phyloP scores from a whole-genome alignment of 352 stramenopile genomes.

The Pseudoperonospora humuli region DNA sequence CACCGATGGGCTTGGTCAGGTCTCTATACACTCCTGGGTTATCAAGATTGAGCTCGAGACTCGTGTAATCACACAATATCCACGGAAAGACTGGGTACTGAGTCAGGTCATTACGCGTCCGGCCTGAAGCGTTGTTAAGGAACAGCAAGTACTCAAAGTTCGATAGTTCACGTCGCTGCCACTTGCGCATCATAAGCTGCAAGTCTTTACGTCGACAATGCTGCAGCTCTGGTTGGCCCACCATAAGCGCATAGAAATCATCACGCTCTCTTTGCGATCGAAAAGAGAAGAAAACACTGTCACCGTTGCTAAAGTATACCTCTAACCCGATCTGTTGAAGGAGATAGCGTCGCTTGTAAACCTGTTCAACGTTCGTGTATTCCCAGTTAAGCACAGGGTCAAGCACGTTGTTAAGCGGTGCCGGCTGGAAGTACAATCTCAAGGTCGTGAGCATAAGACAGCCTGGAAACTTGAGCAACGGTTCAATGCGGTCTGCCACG shows the following conservation, averaged over 20 bases:
- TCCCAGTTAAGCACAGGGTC: constrained; percentile 83
- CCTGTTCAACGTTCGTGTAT: constrained; percentile 57
- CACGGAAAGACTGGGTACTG: constrained; percentile 97
- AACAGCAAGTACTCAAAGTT: constrained; percentile 92
- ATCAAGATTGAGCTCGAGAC: constrained; percentile 63
- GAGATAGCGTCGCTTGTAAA: constrained; percentile 87
- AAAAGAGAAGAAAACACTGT: constrained; percentile 84
- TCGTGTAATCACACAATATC: constrained; percentile 89
- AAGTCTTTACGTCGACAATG: constrained; percentile 42
- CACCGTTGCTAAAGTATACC: constrained; percentile 61
- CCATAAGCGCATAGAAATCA: constrained; percentile 57
- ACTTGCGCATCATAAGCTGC: constrained; percentile 55
- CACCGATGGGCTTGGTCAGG: constrained; percentile 90
- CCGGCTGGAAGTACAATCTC: constrained; percentile 89
- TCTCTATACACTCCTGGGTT: constrained; percentile 83
- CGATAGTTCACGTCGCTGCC: constrained; percentile 74
- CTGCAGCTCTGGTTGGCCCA: constrained; percentile 45
- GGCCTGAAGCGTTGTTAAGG: constrained; percentile 77
- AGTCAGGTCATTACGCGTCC: constrained; percentile 80
- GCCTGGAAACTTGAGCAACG: constrained; percentile 81
- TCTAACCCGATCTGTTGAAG: constrained; percentile 85
- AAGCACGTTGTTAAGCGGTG: constrained; percentile 87
- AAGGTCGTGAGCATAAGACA: constrained; percentile 74
- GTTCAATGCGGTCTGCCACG: constrained; percentile 70
- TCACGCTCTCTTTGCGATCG: constrained; percentile 52